Percentiles rank a stretch among this genome's conserved stretches.
These are phyloP conservation scores for Metschnikowia amazonensis DNA, from an alignment of 805 yeast genomes.

Conservation along the genomic window DNA sequence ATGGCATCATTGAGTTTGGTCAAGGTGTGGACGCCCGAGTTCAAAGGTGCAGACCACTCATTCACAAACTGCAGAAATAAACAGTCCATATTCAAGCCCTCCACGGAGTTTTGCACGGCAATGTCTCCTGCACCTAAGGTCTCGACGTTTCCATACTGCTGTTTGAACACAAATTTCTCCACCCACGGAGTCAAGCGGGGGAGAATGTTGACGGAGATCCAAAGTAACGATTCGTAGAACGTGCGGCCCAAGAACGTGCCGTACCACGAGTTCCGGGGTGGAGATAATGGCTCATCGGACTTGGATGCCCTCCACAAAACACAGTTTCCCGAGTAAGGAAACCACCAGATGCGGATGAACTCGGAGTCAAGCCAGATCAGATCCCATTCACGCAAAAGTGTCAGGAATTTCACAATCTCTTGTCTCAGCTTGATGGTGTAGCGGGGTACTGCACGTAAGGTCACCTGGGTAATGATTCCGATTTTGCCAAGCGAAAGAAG, in stretches of 20 bases:
- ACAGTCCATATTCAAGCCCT: conserved; percentile 93
- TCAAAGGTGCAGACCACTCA: conserved; percentile 95
- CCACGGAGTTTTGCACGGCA: conserved; percentile 76
- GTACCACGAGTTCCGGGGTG: conserved; percentile 76
- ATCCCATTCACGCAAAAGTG: conserved; percentile 70
- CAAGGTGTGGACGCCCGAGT: conserved; percentile 69
- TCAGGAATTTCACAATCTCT: conserved; percentile 75
- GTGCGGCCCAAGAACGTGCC: conserved; percentile 76
- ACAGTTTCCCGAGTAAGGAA: conserved; percentile 84
- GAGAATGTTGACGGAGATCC: conserved; percentile 68
- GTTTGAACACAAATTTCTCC: conserved; percentile 78
- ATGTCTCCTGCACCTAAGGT: conserved; percentile 57
- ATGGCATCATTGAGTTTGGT: conserved; percentile 59
- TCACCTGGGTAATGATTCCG: conserved; percentile 83
- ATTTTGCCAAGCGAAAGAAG: conserved; percentile 84
- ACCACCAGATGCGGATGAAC: conserved; percentile 95
- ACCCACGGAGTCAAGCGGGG: conserved; percentile 81
- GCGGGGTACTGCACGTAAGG: conserved; percentile 77
- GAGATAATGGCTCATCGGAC: conserved; percentile 58
- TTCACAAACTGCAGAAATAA: conserved; percentile 89
- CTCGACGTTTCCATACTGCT: conserved; percentile 78
- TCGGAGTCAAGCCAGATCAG: conserved; percentile 85
- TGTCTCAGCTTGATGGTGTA: conserved; percentile 78
- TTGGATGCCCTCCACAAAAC: conserved; percentile 88
- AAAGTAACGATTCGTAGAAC: conserved; percentile 74